Evolutionary conservation across 257 asterid species (phyloP).

Genomic region (Datura wrightii): DNA sequence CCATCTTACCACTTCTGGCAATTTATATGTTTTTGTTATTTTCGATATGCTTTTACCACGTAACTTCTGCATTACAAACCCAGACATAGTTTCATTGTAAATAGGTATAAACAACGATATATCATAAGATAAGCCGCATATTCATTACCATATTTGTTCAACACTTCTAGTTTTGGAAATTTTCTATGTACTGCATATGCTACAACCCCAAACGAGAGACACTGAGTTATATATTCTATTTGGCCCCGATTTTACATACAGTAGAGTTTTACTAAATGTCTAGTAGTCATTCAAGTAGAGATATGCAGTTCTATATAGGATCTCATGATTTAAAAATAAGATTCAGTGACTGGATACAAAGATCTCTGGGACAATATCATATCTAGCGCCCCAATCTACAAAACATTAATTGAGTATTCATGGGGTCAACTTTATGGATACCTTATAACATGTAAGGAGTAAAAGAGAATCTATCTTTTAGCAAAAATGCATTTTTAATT

Average conservation of each 20-base stretch:
- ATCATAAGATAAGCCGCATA: background rate
- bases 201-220: background rate
- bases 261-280: background rate
- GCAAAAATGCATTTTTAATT: background rate
- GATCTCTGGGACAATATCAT: background rate
- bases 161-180: background rate
- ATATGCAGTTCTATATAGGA: conserved; percentile 8
- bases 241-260: background rate
- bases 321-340: background rate
- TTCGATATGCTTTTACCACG: background rate
- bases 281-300: background rate
- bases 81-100: background rate
- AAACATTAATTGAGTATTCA: background rate
- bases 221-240: background rate
- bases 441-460: background rate
- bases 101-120: background rate
- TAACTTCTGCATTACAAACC: conserved; percentile 23
- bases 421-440: conserved; percentile 4
- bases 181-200: background rate
- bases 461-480: conserved; percentile 15
- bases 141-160: conserved; percentile 14
- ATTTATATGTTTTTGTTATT: conserved; percentile 11
- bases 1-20: background rate
- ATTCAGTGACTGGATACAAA: background rate
- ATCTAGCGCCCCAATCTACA: background rate